phyloP scores from a whole-genome alignment of 176 grass and related monocot species.

The Ananas comosus region DNA sequence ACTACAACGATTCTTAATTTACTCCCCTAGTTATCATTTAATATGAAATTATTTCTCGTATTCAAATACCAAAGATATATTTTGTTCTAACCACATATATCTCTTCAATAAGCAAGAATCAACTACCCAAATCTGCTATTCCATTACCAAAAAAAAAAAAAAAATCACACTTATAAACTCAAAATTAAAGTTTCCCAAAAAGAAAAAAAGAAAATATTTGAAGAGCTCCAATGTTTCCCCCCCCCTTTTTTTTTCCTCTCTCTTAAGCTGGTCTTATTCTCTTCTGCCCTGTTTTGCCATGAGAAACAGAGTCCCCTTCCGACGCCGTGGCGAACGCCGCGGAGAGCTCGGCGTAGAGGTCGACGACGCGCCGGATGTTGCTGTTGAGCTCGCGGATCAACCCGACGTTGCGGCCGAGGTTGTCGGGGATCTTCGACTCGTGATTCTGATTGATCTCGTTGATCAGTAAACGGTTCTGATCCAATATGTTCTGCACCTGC shows the following conservation, averaged over 20 bases:
- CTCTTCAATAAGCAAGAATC: too few species aligned
- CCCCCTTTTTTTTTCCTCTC: too few species aligned
- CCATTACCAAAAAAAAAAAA: too few species aligned
- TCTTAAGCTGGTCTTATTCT: constrained; percentile 38
- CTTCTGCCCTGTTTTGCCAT: constrained; percentile 42
- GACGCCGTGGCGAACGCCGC: constrained; percentile 37
- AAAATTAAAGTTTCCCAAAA: background rate
- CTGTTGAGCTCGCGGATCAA: constrained; percentile 80
- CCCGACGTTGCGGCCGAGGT: constrained; percentile 60
- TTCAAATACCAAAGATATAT: too few species aligned
- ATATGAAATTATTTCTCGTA: too few species aligned
- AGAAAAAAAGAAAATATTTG: background rate
- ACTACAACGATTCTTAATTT: too few species aligned
- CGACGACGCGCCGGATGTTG: constrained; percentile 75
- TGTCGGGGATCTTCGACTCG: constrained; percentile 62
- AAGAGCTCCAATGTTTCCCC: background rate
- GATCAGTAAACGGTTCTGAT: constrained; percentile 65
- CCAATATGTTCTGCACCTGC: constrained; percentile 68
- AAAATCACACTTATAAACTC: too few species aligned
- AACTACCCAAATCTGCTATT: too few species aligned
- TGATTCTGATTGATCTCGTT: constrained; percentile 86
- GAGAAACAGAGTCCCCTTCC: constrained; percentile 26
- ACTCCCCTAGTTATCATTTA: too few species aligned
- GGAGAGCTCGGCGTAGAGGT: constrained; percentile 73
- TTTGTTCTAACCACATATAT: too few species aligned